These are phyloP conservation scores for Naganishia antarctica DNA, from an alignment of 768 basidiomycete species.

Conservation along the genomic window DNA sequence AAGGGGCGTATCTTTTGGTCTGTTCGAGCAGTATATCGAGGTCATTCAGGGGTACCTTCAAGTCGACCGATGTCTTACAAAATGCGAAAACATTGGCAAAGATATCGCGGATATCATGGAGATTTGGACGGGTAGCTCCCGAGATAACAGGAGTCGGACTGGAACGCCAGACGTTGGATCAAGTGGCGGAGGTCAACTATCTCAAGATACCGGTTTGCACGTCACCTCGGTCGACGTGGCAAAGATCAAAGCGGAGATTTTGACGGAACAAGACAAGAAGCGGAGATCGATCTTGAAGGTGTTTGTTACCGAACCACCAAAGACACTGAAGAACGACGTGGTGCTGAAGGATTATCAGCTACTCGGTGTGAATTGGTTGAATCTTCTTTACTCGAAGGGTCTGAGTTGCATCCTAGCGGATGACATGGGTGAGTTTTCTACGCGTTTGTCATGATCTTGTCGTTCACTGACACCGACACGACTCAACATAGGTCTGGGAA, in stretches of 20 bases:
- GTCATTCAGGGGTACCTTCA: conserved; percentile 72
- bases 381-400: conserved; percentile 71
- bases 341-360: conserved; percentile 93
- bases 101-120: conserved; percentile 68
- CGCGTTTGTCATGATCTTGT: not conserved
- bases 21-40: conserved; percentile 83
- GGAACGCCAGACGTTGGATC: conserved; percentile 25
- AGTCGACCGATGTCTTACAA: conserved; percentile 80
- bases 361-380: conserved; percentile 95
- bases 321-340: conserved; percentile 61
- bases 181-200: not conserved
- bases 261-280: conserved; percentile 40
- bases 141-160: conserved; percentile 27
- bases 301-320: conserved; percentile 72
- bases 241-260: conserved; percentile 41
- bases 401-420: conserved; percentile 95
- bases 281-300: conserved; percentile 50
- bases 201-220: conserved; percentile 38
- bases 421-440: conserved; percentile 79
- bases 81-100: conserved; percentile 80
- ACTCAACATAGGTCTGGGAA: conserved; percentile 71
- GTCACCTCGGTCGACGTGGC: conserved; percentile 46
- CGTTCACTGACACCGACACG: not conserved
- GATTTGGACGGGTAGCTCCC: conserved; percentile 60
- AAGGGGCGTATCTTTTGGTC: conserved; percentile 81